Percentiles rank a stretch among this genome's conserved stretches.
phyloP scores from a whole-genome alignment of 2,329 filamentous ascomycete genomes.

The Penicillium rolfsii region DNA sequence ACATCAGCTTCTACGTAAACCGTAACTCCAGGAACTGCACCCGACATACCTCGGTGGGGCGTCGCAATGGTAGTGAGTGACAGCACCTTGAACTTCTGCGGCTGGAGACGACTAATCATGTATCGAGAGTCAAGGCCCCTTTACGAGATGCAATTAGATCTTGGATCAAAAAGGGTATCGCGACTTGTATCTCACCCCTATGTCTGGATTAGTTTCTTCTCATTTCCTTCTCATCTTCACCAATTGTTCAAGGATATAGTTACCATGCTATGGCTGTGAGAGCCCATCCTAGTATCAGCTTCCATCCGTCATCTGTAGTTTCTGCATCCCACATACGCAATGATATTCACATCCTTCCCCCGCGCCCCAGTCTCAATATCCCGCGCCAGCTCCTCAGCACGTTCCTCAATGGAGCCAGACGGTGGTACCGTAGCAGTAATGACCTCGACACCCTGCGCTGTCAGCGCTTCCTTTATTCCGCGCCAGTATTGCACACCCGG shows the following conservation, averaged over 20 bases:
- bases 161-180: conserved; percentile 14
- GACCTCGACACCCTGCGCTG: conserved; percentile 61
- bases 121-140: conserved; percentile 67
- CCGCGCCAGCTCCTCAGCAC: conserved; percentile 57
- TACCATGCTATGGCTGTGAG: conserved; percentile 54
- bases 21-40: not conserved
- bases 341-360: conserved; percentile 65
- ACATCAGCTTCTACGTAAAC: not conserved
- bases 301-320: too few species aligned
- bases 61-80: conserved; percentile 66
- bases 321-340: conserved; percentile 55
- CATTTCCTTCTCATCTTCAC: not conserved
- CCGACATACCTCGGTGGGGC: conserved; percentile 57
- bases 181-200: conserved; percentile 38
- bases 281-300: not conserved
- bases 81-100: conserved; percentile 73
- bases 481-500: conserved; percentile 67
- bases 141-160: conserved; percentile 12
- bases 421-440: conserved; percentile 63
- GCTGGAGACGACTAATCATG: conserved; percentile 63
- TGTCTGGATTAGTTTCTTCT: conserved; percentile 9
- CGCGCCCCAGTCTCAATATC: conserved; percentile 57
- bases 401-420: conserved; percentile 61
- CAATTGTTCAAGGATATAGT: not conserved
- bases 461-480: conserved; percentile 63